These are phyloP conservation scores for Irpex sp. DNA, from an alignment of 1,284 basidiomycete species.

Conservation along the genomic window DNA sequence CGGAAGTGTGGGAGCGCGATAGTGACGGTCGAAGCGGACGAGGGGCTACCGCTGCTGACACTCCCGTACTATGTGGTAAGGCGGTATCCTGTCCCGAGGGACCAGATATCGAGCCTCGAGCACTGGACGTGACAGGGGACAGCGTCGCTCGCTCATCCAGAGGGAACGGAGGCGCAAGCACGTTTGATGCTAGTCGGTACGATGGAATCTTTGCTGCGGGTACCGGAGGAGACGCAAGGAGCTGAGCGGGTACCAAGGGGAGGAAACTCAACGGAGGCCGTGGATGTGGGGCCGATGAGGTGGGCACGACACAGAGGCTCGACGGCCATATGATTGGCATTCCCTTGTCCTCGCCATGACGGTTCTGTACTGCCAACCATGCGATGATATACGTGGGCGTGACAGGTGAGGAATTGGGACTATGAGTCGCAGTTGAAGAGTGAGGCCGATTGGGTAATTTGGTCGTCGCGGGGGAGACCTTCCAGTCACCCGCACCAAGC, in stretches of 20 bases:
- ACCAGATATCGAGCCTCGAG: neutral
- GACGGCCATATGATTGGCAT: conserved; percentile 69
- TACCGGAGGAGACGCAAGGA: conserved; percentile 58
- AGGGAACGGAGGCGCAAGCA: neutral
- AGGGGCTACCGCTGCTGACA: neutral
- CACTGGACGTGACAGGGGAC: neutral
- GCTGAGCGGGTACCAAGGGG: conserved; percentile 60
- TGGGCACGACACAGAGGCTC: conserved; percentile 48
- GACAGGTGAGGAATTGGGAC: neutral
- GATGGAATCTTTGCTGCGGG: conserved; percentile 23
- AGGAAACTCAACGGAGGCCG: conserved; percentile 49
- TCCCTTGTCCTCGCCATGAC: conserved; percentile 74
- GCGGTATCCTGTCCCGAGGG: neutral
- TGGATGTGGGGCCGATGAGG: conserved; percentile 33
- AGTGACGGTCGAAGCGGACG: conserved; percentile 11
- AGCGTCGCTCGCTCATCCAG: neutral
- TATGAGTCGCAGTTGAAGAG: conserved; percentile 5
- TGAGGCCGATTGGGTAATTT: neutral
- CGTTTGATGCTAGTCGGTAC: conserved; percentile 8
- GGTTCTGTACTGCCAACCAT: conserved; percentile 72
- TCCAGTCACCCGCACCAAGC: conserved; percentile 54
- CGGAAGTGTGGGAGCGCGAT: conserved; percentile 31
- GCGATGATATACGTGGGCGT: conserved; percentile 49
- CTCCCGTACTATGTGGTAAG: neutral
- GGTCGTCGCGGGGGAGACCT: conserved; percentile 8